These are phyloP conservation scores for Monosporascus ibericus DNA, from an alignment of 2,329 filamentous ascomycete genomes.

Conservation along the genomic window DNA sequence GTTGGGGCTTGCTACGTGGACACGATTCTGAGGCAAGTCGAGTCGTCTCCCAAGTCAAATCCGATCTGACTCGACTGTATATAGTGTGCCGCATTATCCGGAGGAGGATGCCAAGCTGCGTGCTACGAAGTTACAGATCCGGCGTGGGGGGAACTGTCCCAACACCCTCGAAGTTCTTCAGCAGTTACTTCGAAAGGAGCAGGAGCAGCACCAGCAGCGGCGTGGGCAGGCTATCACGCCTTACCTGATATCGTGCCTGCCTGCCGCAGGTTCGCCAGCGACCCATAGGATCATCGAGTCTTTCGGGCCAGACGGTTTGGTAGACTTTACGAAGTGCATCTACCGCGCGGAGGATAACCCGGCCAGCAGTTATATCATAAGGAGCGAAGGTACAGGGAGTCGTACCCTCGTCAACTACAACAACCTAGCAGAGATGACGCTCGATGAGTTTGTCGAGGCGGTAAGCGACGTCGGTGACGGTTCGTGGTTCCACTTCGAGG, in stretches of 20 bases:
- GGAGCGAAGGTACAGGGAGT: slow-evolving; percentile 50
- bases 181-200: slow-evolving; percentile 42
- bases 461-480: slow-evolving; percentile 28
- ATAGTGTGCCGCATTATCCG: slow-evolving; percentile 60
- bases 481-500: slow-evolving; percentile 70
- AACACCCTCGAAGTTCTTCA: slow-evolving; percentile 67
- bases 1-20: slow-evolving; percentile 66
- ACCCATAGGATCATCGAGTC: slow-evolving; percentile 47
- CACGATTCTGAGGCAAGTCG: slow-evolving; percentile 58
- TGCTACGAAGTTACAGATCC: slow-evolving; percentile 50
- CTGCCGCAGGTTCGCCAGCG: slow-evolving; percentile 43
- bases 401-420: slow-evolving; percentile 69
- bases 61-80: slow-evolving; percentile 8
- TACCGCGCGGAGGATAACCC: slow-evolving; percentile 51
- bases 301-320: slow-evolving; percentile 34
- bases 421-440: slow-evolving; percentile 60
- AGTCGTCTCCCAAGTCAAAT: slow-evolving; percentile 7
- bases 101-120: slow-evolving; percentile 68
- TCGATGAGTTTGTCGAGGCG: slow-evolving; percentile 49
- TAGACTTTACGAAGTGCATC: slow-evolving; percentile 52
- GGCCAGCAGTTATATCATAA: slow-evolving; percentile 65
- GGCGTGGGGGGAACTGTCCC: slow-evolving; percentile 67
- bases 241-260: slow-evolving; percentile 48
- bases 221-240: slow-evolving; percentile 21
- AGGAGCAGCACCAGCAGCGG: neutral